Evolutionary conservation across 176 grass and related monocot species (phyloP).

Genomic region (Bothriochloa decipiens): DNA sequence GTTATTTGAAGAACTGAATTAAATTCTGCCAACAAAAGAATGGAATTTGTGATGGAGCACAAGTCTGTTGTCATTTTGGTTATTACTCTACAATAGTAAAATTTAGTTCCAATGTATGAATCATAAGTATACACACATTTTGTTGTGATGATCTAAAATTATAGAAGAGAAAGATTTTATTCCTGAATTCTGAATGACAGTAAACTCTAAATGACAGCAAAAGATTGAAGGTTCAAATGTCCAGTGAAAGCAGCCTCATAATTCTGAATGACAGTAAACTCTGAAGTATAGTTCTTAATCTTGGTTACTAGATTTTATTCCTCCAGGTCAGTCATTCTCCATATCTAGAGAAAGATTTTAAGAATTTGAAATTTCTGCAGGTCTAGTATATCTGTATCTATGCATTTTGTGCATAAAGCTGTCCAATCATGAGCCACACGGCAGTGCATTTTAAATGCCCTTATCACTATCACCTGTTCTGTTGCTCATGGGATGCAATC

Average conservation of each 20-base stretch:
- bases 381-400: background rate
- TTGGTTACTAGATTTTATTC: slow-evolving; percentile 10
- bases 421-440: slow-evolving; percentile 28
- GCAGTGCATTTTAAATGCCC: slow-evolving; percentile 1
- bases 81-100: background rate
- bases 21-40: background rate
- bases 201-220: too few relatives aligned
- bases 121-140: background rate
- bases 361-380: background rate
- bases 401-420: background rate
- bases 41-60: background rate
- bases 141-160: background rate
- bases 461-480: slow-evolving; percentile 10
- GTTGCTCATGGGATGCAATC: slow-evolving; percentile 33
- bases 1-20: background rate
- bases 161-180: background rate
- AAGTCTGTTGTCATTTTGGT: background rate
- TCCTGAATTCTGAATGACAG: too few relatives aligned
- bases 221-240: background rate
- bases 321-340: background rate
- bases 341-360: background rate
- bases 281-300: background rate
- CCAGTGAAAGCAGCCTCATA: background rate
- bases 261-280: slow-evolving; percentile 9
- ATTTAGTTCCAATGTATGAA: background rate